phyloP scores from a whole-genome alignment of 371 early-diverging fungal genomes.

The Lichtheimia ornata region DNA sequence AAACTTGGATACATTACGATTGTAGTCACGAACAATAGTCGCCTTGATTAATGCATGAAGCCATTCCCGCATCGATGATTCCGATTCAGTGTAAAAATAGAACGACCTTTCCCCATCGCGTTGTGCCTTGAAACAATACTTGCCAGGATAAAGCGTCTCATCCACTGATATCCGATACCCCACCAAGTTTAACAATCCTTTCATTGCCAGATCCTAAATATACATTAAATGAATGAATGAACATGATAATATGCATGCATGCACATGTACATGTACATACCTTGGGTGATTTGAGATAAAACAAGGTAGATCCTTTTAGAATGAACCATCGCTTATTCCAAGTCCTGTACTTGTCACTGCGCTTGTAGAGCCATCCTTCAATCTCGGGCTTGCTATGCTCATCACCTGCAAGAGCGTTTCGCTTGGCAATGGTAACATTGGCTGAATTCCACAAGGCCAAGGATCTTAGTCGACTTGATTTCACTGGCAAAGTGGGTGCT shows the following conservation, averaged over 20 bases:
- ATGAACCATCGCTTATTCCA: conserved; percentile 74
- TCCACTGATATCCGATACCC: conserved; percentile 59
- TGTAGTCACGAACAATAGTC: conserved; percentile 61
- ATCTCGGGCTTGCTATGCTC: conserved; percentile 42
- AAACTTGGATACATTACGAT: conserved; percentile 30
- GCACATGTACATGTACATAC: conserved; percentile 20
- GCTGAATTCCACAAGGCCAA: conserved; percentile 11
- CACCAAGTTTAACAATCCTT: conserved; percentile 55
- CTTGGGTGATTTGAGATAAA: conserved; percentile 62
- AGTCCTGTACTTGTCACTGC: conserved; percentile 62
- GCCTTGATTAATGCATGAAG: conserved; percentile 71
- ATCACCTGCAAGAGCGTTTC: conserved; percentile 4
- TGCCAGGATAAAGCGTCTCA: conserved; percentile 62
- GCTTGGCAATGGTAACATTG: conserved; percentile 15
- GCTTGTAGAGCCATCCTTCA: conserved; percentile 68
- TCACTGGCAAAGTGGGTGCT: no score
- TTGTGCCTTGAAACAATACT: conserved; percentile 69
- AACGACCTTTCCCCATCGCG: conserved; percentile 63
- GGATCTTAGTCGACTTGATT: no score
- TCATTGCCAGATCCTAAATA: conserved; percentile 48
- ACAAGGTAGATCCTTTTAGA: conserved; percentile 61
- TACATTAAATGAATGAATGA: not conserved
- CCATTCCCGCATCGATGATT: conserved; percentile 58
- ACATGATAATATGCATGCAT: no score
- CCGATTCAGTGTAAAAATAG: conserved; percentile 66